Evolutionary conservation across 306 rosid species (phyloP), one percentile per base, ranked within the genome.

Genomic region (Fragaria nilgerrensis): DNA sequence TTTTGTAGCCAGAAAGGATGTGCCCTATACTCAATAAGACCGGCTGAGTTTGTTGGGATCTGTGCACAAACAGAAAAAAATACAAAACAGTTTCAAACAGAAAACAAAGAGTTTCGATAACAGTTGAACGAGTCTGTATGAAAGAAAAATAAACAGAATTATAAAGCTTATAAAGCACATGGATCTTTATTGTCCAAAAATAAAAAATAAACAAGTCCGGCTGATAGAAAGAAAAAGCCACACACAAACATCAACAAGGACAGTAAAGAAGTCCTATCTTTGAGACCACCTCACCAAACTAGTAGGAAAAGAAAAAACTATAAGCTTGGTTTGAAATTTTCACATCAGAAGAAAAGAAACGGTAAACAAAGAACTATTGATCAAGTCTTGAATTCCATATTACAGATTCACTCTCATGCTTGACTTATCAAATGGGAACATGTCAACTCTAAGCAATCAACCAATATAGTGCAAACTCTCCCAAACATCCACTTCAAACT

Each of bases 1-100:
- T 92, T 93, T 59, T 92, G 99, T 50, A 22, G 72, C 98, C 98
- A 96, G 87, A 96, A 92, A 77, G 99, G 99, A 85, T 96, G 99
- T 70, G 91, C 97, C 83, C 97, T 92, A 80, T 88, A 96, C 90
- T 96, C 97, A 56, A 96, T 90, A 72, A 89, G 88, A 55, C 99
- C 99, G 80, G 86, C 85, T 81, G 97, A 86, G 86, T 92, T 96
- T 79, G 91, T 89, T 70, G 99, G 99, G 66, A 96, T 96, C 99
- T 96, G 85, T 41, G 72, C 76, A 79, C 25, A 56, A 82, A 77
- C 70, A 78, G 73, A 55, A 66, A 75, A 8, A 49, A 49, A n/a
- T 5, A 74, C 25, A 64, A 6, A 68, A 63, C 17, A 75, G 43
- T 58, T 73, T 39, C 77, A 74, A 55, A 12, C 43, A 39, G 47